These are phyloP conservation scores for Oenanthe sinensis DNA, from an alignment of 129 eudicot genomes.

Conservation along the genomic window DNA sequence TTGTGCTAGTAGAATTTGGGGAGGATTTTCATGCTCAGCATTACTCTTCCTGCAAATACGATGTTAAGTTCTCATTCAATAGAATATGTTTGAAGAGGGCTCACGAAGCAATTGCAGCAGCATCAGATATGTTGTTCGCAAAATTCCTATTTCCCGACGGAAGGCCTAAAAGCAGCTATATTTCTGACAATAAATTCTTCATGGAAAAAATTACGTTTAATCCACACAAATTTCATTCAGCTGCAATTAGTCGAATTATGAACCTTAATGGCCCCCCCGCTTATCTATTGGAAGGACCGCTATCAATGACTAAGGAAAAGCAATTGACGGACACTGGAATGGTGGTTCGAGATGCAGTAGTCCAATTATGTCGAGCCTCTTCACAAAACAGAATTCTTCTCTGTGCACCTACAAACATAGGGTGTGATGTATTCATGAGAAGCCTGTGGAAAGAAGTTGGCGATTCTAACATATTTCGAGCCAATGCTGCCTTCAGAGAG, in stretches of 20 bases:
- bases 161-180: neutral
- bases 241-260: conserved; percentile 15
- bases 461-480: conserved; percentile 23
- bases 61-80: conserved; percentile 31
- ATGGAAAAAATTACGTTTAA: neutral
- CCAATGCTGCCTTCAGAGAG: conserved; percentile 31
- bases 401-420: conserved; percentile 25
- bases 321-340: conserved; percentile 13
- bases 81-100: conserved; percentile 31
- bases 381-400: conserved; percentile 20
- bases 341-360: conserved; percentile 20
- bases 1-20: conserved; percentile 27
- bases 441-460: conserved; percentile 14
- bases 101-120: conserved; percentile 23
- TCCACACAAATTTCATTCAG: neutral
- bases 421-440: conserved; percentile 22
- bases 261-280: conserved; percentile 16
- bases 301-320: neutral
- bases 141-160: conserved; percentile 27
- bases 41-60: conserved; percentile 17
- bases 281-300: conserved; percentile 25
- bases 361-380: conserved; percentile 1
- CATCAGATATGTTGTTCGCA: conserved; percentile 14
- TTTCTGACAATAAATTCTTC: neutral
- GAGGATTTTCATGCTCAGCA: conserved; percentile 23